These are phyloP conservation scores for Trametes villosa DNA, from an alignment of 768 basidiomycete species.

Conservation along the genomic window DNA sequence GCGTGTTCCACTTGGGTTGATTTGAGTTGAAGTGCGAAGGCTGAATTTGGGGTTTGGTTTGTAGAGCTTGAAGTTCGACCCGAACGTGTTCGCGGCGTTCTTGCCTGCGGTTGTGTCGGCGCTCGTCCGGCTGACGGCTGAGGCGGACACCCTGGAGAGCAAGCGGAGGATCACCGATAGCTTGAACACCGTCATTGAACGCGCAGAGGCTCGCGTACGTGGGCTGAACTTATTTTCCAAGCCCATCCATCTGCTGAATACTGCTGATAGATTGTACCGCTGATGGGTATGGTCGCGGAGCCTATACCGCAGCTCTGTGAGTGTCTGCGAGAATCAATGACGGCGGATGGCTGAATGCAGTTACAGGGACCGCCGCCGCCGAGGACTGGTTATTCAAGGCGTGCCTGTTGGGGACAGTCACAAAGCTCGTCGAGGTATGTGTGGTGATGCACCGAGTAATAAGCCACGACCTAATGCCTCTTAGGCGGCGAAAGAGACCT, in stretches of 20 bases:
- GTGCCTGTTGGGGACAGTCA: slow-evolving; percentile 69
- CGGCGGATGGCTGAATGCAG: too few relatives aligned
- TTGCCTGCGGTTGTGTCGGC: slow-evolving; percentile 63
- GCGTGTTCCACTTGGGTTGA: background rate
- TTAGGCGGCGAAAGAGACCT: slow-evolving; percentile 65
- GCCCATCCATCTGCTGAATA: background rate
- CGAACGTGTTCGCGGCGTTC: slow-evolving; percentile 68
- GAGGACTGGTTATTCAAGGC: slow-evolving; percentile 75
- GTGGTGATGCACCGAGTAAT: too few relatives aligned
- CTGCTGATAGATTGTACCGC: slow-evolving; percentile 63
- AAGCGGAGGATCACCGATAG: slow-evolving; percentile 74
- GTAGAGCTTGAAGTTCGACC: slow-evolving; percentile 69
- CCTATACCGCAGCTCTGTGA: slow-evolving; percentile 76
- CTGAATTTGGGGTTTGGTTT: background rate
- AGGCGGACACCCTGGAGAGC: slow-evolving; percentile 76
- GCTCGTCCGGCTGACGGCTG: slow-evolving; percentile 69
- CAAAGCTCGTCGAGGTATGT: slow-evolving; percentile 68
- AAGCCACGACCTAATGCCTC: background rate
- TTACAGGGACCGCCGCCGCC: slow-evolving; percentile 66
- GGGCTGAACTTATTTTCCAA: background rate
- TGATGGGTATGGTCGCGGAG: slow-evolving; percentile 59
- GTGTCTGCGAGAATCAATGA: slow-evolving; percentile 32
- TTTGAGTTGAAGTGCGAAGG: too few relatives aligned
- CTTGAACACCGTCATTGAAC: slow-evolving; percentile 70
- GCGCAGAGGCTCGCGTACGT: slow-evolving; percentile 43